Percentiles rank a stretch among this genome's conserved stretches.
Evolutionary conservation across 1,284 basidiomycete species (phyloP).

Genomic region (Tylopilus orsonianus): DNA sequence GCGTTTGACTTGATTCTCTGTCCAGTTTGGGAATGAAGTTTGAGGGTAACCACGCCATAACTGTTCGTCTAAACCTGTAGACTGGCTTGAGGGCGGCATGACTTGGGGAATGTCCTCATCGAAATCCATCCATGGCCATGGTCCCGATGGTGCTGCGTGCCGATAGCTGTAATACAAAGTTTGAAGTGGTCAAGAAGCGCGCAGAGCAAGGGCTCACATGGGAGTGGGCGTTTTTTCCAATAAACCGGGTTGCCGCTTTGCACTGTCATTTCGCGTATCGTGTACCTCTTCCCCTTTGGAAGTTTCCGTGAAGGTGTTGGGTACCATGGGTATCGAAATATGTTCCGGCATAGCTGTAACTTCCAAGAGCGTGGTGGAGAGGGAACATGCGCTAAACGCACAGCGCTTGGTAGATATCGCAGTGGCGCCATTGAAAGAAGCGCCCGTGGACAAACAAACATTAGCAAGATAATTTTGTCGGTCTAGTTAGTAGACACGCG

Average conservation of each 20-base stretch:
- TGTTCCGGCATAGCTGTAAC: conserved; percentile 18
- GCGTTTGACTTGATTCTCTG: conserved; percentile 43
- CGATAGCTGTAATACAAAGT: conserved; percentile 26
- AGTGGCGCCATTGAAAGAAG: not conserved
- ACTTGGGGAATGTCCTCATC: conserved; percentile 29
- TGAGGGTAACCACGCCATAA: conserved; percentile 51
- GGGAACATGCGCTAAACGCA: conserved; percentile 4
- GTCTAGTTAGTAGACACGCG: no score
- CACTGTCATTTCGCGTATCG: not conserved
- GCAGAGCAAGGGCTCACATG: conserved; percentile 17
- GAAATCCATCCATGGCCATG: conserved; percentile 38
- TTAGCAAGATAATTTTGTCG: no score
- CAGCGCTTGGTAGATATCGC: not conserved
- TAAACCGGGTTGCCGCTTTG: not conserved
- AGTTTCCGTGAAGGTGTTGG: not conserved
- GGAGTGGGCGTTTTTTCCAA: conserved; percentile 24
- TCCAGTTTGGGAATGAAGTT: conserved; percentile 54
- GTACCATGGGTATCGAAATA: conserved; percentile 22
- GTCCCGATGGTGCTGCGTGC: conserved; percentile 33
- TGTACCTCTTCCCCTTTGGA: not conserved
- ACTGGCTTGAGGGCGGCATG: not conserved
- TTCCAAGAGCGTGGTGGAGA: not conserved
- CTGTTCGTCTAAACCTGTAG: not conserved
- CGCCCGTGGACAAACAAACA: conserved; percentile 15
- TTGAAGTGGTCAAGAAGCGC: not conserved